A percentile compares a stretch with the other conserved stretches of the same genome.
phyloP scores from a whole-genome alignment of 2,329 filamentous ascomycete species.

The Microthyrium microscopicum region DNA sequence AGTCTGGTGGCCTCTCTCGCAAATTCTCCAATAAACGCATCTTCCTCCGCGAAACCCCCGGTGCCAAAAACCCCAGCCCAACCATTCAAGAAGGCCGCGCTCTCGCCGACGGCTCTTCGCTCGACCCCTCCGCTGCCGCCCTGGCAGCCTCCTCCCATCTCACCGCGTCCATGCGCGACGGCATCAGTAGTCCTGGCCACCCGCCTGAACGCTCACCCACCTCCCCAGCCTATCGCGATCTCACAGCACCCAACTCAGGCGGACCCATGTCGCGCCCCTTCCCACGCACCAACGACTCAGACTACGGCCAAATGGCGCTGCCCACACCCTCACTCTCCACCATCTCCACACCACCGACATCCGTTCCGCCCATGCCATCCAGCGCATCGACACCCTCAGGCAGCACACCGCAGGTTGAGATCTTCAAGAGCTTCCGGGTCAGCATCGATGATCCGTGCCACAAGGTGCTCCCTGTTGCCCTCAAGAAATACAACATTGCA shows the following conservation, averaged over 20 bases:
- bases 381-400: slow-evolving; percentile 7
- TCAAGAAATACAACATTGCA: slow-evolving; percentile 97
- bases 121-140: slow-evolving; percentile 34
- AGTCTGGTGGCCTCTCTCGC: slow-evolving; percentile 29
- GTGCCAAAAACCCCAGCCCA: slow-evolving; percentile 32
- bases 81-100: slow-evolving; percentile 25
- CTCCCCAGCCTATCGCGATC: slow-evolving; percentile 27
- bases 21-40: slow-evolving; percentile 37
- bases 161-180: slow-evolving; percentile 28
- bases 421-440: slow-evolving; percentile 97
- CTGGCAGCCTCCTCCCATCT: slow-evolving; percentile 33
- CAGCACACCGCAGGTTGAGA: slow-evolving; percentile 53
- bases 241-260: slow-evolving; percentile 10
- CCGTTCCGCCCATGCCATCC: slow-evolving; percentile 4
- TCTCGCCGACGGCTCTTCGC: slow-evolving; percentile 24
- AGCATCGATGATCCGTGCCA: slow-evolving; percentile 97
- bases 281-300: slow-evolving; percentile 10
- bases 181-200: slow-evolving; percentile 9
- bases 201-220: slow-evolving; percentile 29
- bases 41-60: slow-evolving; percentile 26
- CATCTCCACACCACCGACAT: slow-evolving; percentile 9
- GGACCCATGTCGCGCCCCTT: slow-evolving; percentile 9
- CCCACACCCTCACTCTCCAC: slow-evolving; percentile 8
- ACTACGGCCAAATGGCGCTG: no score
- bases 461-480: slow-evolving; percentile 85